Base-by-base conservation (phyloP, 1,139 yeast species). In the Diutina neorugosa region DNA sequence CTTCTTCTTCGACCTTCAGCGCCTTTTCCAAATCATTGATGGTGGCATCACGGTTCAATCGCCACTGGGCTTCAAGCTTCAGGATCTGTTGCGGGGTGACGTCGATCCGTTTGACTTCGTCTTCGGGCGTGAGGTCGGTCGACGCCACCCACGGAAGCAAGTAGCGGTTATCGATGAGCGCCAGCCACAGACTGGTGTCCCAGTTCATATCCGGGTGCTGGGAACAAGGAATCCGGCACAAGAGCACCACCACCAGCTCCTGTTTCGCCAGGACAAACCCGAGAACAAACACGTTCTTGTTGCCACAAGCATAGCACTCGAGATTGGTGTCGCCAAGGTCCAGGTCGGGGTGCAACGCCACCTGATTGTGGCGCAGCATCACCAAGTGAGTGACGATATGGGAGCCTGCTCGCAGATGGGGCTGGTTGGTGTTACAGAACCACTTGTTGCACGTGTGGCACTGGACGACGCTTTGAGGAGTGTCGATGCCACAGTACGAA, bases 221-320 rank as follows among this genome's bases (percentile, higher is more conserved):
- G 0, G 96, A 89, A 67, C 97, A 91, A 0, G 97, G 97, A 55
- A 88, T 74, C 55, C 98, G 80, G 69, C 97, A 91, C 52, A 91
- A 70, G 48, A 90, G 77, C 9, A 91, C 96, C 58, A 91, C 93
- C 51, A 89, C 91, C 4, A 91, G 84, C 60, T 88, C 96, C 56
- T 84, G 80, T 61, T 87, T 88, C 4, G 97, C 96, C 40, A 91
- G 79, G 18, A 91, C 95, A 68, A 84, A 89, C 1, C 98, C 98
- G 51, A 91, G 71, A 34, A 85, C 74, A 62, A 91, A 91, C 4
- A 85, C 87, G 61, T 90, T 91, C 56, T 76, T 80, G 62, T 80
- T 81, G 23, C 96, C 96, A 71, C 97, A 91, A 62, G 84, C 85
- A 68, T 90, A 91, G 69, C 98, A 91, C 65, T 91, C 97, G 57